These are phyloP conservation scores for Aspergillus sergii DNA, from an alignment of 2,329 filamentous ascomycete genomes.

Conservation along the genomic window DNA sequence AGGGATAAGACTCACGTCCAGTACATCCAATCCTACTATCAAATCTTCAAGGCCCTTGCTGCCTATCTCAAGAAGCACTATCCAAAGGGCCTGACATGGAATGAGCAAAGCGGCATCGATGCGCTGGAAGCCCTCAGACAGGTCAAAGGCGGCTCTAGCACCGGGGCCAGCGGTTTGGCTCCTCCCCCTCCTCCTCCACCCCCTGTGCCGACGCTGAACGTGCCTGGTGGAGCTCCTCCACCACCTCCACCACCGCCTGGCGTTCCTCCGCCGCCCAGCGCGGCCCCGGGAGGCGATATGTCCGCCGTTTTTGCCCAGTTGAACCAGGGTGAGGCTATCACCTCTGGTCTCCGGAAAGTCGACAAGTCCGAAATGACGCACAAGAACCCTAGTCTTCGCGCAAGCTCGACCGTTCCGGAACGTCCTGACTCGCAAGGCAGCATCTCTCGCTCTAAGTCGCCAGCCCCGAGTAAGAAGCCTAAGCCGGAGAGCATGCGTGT, in stretches of 20 bases:
- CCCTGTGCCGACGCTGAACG: conserved; percentile 47
- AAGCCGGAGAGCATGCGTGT: conserved; percentile 83
- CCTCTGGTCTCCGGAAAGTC: conserved; percentile 86
- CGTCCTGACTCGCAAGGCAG: conserved; percentile 57
- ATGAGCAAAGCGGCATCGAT: conserved; percentile 71
- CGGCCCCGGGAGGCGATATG: conserved; percentile 61
- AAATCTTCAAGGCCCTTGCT: conserved; percentile 79
- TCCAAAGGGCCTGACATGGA: conserved; percentile 58
- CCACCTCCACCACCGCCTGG: conserved; percentile 68
- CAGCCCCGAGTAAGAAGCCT: conserved; percentile 82
- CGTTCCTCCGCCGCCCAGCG: conserved; percentile 58
- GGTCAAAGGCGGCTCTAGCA: conserved; percentile 44
- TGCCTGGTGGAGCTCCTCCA: conserved; percentile 62
- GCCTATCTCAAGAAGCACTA: conserved; percentile 39
- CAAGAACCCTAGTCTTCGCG: conserved; percentile 88
- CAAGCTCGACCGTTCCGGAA: conserved; percentile 68
- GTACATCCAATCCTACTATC: conserved; percentile 92
- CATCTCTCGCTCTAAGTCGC: conserved; percentile 72
- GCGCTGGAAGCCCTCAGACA: conserved; percentile 70
- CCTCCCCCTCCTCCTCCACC: conserved; percentile 56
- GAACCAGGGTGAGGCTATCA: conserved; percentile 87
- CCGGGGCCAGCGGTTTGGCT: conserved; percentile 38
- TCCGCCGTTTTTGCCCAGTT: conserved; percentile 88
- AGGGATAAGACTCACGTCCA: conserved; percentile 80
- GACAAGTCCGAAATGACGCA: conserved; percentile 97